Evolutionary conservation across 331 rosid species (phyloP).

Genomic region (Pyracantha coccinea): DNA sequence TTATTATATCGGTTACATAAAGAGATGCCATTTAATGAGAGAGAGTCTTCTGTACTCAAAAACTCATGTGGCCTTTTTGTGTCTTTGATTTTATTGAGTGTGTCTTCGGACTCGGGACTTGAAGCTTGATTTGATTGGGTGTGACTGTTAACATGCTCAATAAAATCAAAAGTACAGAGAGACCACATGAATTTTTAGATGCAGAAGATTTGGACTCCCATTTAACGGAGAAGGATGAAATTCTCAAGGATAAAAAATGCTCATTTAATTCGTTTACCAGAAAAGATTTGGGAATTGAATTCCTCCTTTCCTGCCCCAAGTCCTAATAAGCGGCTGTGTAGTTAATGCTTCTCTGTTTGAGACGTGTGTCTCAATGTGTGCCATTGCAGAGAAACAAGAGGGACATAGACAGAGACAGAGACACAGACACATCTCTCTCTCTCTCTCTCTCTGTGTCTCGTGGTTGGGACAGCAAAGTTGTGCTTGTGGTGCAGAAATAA

Average conservation of each 20-base stretch:
- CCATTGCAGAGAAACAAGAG: neutral
- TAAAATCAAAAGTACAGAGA: too few species aligned
- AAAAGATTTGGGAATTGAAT: constrained; percentile 27
- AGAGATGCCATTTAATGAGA: too few species aligned
- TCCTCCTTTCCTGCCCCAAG: neutral
- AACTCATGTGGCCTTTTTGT: too few species aligned
- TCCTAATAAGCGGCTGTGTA: constrained; percentile 15
- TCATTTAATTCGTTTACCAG: constrained; percentile 16
- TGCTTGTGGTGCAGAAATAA: neutral
- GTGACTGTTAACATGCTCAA: too few species aligned
- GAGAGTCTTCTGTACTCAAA: too few species aligned
- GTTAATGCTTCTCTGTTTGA: neutral
- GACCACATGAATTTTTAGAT: too few species aligned
- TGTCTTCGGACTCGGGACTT: too few species aligned
- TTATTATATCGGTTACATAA: too few species aligned
- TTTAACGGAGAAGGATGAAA: neutral
- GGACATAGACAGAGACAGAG: neutral
- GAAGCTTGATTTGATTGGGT: too few species aligned
- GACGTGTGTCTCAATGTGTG: neutral
- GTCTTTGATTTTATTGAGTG: too few species aligned
- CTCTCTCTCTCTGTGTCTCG: neutral
- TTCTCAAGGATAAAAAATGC: neutral
- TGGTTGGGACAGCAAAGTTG: neutral
- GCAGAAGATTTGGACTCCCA: too few species aligned
- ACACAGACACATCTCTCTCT: neutral